Conservation (phyloP, 495 filamentous ascomycete species). For the Margaritispora aquatica region DNA sequence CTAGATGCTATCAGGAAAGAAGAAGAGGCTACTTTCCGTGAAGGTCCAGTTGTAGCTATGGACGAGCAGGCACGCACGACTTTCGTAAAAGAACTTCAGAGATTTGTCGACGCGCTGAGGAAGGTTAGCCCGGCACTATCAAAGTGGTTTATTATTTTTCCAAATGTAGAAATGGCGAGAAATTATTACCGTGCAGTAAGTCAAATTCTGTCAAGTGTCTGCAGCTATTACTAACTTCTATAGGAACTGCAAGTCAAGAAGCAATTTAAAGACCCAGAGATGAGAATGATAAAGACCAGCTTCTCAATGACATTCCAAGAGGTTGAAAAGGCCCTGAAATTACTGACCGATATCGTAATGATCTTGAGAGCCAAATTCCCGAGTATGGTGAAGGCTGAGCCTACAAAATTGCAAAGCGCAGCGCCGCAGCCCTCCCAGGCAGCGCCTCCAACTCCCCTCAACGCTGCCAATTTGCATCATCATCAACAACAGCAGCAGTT, state of each 20-base stretch:
- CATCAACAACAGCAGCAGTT: constrained; percentile 53
- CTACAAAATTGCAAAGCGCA: constrained; percentile 3
- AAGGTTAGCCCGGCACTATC: constrained; percentile 32
- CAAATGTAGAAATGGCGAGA: constrained; percentile 36
- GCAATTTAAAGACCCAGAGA: constrained; percentile 51
- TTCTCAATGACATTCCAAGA: constrained; percentile 54
- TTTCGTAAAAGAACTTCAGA: constrained; percentile 27
- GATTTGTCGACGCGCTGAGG: constrained; percentile 25
- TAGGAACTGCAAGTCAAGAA: constrained; percentile 43
- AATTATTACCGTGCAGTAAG: constrained; percentile 42
- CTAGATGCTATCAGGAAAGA: constrained; percentile 18
- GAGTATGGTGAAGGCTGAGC: constrained; percentile 17
- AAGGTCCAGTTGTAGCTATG: constrained; percentile 34
- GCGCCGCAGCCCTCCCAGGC: constrained; percentile 3
- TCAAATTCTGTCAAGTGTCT: constrained; percentile 4
- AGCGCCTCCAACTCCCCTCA: constrained; percentile 39
- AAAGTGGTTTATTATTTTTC: constrained; percentile 35
- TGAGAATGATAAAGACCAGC: constrained; percentile 41
- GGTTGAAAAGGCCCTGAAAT: constrained; percentile 41
- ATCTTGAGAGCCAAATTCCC: constrained; percentile 20
- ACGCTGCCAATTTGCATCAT: constrained; percentile 61
- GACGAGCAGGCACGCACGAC: constrained; percentile 29
- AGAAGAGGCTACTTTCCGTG: constrained; percentile 13
- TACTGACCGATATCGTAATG: constrained; percentile 33
- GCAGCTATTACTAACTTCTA: constrained; percentile 21